Conservation (phyloP, 805 yeast genomes). For the Nakazawaea siamensis region DNA sequence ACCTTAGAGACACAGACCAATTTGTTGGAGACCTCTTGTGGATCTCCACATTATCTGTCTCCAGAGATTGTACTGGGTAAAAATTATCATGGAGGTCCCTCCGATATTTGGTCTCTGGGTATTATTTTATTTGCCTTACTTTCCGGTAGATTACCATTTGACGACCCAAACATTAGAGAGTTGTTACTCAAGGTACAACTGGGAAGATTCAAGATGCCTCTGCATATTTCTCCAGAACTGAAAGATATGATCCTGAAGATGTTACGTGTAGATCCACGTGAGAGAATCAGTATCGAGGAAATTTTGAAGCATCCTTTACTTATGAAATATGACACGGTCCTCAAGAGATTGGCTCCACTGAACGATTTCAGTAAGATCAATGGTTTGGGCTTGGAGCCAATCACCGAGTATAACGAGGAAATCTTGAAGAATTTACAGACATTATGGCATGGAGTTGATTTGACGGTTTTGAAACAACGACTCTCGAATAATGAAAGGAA, state of each 20-base stretch:
- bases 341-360: constrained; percentile 26
- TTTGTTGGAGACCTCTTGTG: constrained; percentile 89
- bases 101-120: constrained; percentile 98
- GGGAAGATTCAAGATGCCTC: constrained; percentile 82
- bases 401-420: constrained; percentile 59
- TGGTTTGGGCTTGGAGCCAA: constrained; percentile 13
- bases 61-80: constrained; percentile 97
- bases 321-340: constrained; percentile 60
- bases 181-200: constrained; percentile 83
- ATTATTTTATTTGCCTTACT: constrained; percentile 87
- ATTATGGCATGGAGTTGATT: constrained; percentile 72
- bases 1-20: constrained; percentile 80
- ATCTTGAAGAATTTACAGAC: constrained; percentile 70
- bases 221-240: constrained; percentile 73
- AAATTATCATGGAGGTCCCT: constrained; percentile 92
- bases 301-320: constrained; percentile 78
- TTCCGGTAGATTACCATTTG: constrained; percentile 94
- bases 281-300: constrained; percentile 71
- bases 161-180: constrained; percentile 89
- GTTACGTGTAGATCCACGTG: constrained; percentile 73
- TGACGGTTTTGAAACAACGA: constrained; percentile 40
- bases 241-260: constrained; percentile 75
- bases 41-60: constrained; percentile 97
- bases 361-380: constrained; percentile 26
- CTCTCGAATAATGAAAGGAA: constrained; percentile 49